phyloP scores from a whole-genome alignment of 495 filamentous ascomycete genomes.

The Xylaria bambusicola region DNA sequence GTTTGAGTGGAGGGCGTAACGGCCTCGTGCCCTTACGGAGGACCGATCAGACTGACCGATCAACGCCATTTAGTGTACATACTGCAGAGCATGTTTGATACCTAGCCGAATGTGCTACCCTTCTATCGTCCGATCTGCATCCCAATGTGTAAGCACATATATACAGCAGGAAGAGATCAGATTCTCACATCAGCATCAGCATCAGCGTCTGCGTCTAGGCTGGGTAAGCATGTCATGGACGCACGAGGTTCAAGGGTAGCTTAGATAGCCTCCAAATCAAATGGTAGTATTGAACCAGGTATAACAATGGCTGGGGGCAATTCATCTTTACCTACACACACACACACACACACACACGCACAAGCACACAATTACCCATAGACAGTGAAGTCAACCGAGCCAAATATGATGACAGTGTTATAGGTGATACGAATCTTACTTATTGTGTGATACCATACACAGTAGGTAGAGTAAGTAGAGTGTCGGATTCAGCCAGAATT shows the following conservation, averaged over 20 bases:
- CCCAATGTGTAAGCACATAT: conserved; percentile 13
- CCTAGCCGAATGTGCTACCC: conserved; percentile 17
- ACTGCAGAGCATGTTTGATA: conserved; percentile 14
- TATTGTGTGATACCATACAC: conserved; percentile 22
- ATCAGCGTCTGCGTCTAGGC: conserved; percentile 1
- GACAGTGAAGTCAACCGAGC: too few species aligned
- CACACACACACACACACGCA: too few species aligned
- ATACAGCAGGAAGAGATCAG: conserved; percentile 5
- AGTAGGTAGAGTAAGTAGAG: neutral
- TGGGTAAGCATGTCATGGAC: conserved; percentile 4
- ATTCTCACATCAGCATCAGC: conserved; percentile 17
- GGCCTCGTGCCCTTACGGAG: neutral
- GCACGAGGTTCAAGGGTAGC: conserved; percentile 6
- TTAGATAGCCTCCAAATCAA: neutral
- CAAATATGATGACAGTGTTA: conserved; percentile 12
- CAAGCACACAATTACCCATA: too few species aligned
- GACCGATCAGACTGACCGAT: conserved; percentile 6
- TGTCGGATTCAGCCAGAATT: conserved; percentile 3
- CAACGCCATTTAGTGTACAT: neutral
- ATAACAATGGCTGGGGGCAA: neutral
- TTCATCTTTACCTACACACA: conserved; percentile 2
- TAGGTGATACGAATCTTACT: conserved; percentile 10
- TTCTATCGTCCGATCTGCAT: conserved; percentile 17
- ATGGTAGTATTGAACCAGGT: conserved; percentile 12
- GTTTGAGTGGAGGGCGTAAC: neutral